A percentile compares a stretch with the other conserved stretches of the same genome.
phyloP scores from a whole-genome alignment of 495 filamentous ascomycete genomes.

The Lasiosphaeria miniovina region DNA sequence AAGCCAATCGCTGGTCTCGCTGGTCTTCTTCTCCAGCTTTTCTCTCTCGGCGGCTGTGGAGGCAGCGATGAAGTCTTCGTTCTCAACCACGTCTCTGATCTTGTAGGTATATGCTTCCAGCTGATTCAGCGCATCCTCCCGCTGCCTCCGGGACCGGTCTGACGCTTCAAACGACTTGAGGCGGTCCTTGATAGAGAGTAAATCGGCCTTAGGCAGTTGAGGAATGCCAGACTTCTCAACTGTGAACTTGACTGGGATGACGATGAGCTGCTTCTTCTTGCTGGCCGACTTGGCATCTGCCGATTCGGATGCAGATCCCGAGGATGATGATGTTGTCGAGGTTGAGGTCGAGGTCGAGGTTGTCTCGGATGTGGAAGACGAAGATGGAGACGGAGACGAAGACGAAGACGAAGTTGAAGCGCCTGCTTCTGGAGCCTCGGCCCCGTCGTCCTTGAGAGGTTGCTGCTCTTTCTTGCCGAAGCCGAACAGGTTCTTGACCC shows the following conservation, averaged over 20 bases:
- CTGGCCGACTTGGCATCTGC: conserved; percentile 39
- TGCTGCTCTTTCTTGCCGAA: conserved; percentile 87
- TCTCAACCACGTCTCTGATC: conserved; percentile 73
- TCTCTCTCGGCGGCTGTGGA: conserved; percentile 63
- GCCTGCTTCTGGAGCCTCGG: conserved; percentile 47
- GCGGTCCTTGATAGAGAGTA: conserved; percentile 65
- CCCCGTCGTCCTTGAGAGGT: conserved; percentile 62
- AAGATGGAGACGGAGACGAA: conserved; percentile 36
- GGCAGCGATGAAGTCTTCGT: conserved; percentile 66
- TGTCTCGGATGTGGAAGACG: conserved; percentile 29
- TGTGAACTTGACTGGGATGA: conserved; percentile 65
- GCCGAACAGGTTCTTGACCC: conserved; percentile 92
- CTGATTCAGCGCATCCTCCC: conserved; percentile 88
- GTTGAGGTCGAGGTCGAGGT: conserved; percentile 37
- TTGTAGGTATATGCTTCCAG: conserved; percentile 94
- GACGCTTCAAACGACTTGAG: conserved; percentile 79
- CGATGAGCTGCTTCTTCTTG: conserved; percentile 65
- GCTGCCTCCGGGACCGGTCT: conserved; percentile 68
- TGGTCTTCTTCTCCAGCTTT: conserved; percentile 59
- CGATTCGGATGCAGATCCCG: conserved; percentile 40
- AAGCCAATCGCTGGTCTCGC: conserved; percentile 79
- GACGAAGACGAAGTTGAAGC: conserved; percentile 43
- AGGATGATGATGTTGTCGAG: conserved; percentile 45
- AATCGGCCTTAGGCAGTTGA: conserved; percentile 51
- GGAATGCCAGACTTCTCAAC: conserved; percentile 61